Percentiles rank a stretch among this genome's conserved stretches.
Evolutionary conservation across 495 filamentous ascomycete species (phyloP).

Genomic region (Neurospora sp.): DNA sequence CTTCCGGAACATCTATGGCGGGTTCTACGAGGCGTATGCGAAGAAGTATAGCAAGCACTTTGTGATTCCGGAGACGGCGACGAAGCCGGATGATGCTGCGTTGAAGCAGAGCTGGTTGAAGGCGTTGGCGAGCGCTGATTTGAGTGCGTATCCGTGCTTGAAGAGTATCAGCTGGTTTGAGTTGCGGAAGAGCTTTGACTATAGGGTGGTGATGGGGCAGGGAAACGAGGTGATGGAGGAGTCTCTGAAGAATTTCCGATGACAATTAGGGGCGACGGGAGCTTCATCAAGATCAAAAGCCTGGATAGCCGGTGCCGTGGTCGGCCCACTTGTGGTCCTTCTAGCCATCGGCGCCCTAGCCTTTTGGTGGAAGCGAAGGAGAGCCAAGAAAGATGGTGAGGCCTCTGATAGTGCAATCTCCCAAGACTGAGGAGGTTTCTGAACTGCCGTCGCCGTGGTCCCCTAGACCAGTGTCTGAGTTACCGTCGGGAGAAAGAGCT

Average conservation of each 20-base stretch:
- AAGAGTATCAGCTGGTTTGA: conserved; percentile 8
- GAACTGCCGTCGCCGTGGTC: neutral
- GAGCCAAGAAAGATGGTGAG: neutral
- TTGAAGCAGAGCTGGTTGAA: conserved; percentile 5
- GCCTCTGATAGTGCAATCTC: neutral
- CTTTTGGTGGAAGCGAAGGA: neutral
- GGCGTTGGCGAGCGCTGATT: conserved; percentile 2
- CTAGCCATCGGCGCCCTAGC: neutral
- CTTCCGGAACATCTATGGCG: conserved; percentile 2
- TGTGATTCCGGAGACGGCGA: conserved; percentile 7
- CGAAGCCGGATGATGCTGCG: neutral
- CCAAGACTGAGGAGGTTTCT: neutral
- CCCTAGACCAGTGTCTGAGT: neutral
- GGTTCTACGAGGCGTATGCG: conserved; percentile 7
- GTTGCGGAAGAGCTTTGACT: conserved; percentile 6
- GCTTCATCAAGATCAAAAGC: neutral
- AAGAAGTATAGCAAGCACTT: neutral
- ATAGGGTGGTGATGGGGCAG: conserved; percentile 5
- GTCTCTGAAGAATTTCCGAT: neutral
- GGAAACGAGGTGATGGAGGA: neutral
- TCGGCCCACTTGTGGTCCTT: neutral
- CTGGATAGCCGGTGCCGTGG: conserved; percentile 4
- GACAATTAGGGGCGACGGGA: neutral
- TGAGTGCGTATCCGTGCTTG: conserved; percentile 4
- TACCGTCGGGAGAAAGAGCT: neutral